These are phyloP conservation scores for Beauveria caledonica DNA, from an alignment of 2,329 filamentous ascomycete genomes.

Conservation along the genomic window DNA sequence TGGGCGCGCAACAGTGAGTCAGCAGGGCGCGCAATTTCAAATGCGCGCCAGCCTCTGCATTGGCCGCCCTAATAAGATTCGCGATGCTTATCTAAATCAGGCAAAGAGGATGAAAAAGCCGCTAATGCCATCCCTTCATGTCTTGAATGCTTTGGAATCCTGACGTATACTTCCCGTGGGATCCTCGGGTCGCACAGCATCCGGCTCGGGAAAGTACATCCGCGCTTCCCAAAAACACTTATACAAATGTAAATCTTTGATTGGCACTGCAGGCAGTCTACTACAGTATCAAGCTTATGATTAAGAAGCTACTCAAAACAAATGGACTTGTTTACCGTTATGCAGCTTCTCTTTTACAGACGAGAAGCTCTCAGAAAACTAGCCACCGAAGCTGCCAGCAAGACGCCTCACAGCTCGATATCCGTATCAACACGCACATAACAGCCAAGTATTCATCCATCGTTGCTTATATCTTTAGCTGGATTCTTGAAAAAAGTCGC, in stretches of 20 bases:
- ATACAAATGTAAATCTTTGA: background rate
- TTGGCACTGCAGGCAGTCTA: background rate
- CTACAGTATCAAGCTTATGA: background rate
- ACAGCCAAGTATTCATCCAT: slow-evolving; percentile 46
- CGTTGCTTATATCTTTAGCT: slow-evolving; percentile 46
- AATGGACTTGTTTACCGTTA: background rate
- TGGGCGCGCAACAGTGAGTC: no score
- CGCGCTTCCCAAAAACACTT: background rate
- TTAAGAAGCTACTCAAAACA: background rate
- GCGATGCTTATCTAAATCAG: no score
- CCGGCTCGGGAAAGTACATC: background rate
- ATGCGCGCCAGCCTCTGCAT: no score
- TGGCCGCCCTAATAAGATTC: no score
- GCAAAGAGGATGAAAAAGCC: no score
- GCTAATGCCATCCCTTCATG: no score
- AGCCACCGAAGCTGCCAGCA: slow-evolving; percentile 18
- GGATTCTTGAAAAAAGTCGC: slow-evolving; percentile 48
- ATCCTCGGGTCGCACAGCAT: background rate
- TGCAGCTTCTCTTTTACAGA: background rate
- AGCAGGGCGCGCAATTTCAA: no score
- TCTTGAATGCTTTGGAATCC: background rate
- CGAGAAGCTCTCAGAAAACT: background rate
- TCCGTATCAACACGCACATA: slow-evolving; percentile 48
- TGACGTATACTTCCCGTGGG: background rate
- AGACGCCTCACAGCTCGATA: slow-evolving; percentile 34